Evolutionary conservation across 306 rosid species (phyloP), one percentile per base, ranked within the genome.

Genomic region (Vicia villosa): DNA sequence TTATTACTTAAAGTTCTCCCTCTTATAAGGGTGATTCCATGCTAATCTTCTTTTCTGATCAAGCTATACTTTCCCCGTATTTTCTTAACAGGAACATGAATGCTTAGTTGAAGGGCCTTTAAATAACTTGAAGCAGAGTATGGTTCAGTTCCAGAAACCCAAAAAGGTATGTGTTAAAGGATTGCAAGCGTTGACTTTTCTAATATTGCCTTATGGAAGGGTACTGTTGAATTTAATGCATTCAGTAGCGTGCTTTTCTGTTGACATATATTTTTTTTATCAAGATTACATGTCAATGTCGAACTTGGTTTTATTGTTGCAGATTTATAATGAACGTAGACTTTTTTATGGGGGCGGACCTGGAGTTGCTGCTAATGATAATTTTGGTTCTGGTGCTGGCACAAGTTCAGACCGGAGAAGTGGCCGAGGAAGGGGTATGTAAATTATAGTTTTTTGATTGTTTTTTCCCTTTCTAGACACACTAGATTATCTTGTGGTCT

Each of bases 81-180:
- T 57, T 37, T 42, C 17, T 36, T 63, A 50, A 62, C 83, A 95
- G 99, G 99, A 95, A 68, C 89, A 95, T 10, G 99, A 95, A 79
- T 95, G 99, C 83, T 88, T 95, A 91, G 99, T 95, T 63, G 99
- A 95, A 80, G 99, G 99, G 46, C 99, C 99, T 8, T 73, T 95
- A 61, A 95, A 89, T 82, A 95, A 95, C 80, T 80, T 95, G 85
- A 95, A 95, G 80, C 99, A 91, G 84, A 95, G 99, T 78, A 89
- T 95, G 99, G 97, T 95, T 76, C 99, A 95, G 68, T 95, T 95
- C 80, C 99, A 90, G 80, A 95, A 95, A 81, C 99, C 99, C 41
- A 95, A 95, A 77, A 95, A 95, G 99, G 99, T 95, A 66, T 62
- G 69, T 40, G 22, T 22, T 38, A 59, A 49, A 61, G 70, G 40